A percentile compares a stretch with the other conserved stretches of the same genome.
Evolutionary conservation across 2,329 filamentous ascomycete species (phyloP).

Genomic region (Shiraia bambusicola): DNA sequence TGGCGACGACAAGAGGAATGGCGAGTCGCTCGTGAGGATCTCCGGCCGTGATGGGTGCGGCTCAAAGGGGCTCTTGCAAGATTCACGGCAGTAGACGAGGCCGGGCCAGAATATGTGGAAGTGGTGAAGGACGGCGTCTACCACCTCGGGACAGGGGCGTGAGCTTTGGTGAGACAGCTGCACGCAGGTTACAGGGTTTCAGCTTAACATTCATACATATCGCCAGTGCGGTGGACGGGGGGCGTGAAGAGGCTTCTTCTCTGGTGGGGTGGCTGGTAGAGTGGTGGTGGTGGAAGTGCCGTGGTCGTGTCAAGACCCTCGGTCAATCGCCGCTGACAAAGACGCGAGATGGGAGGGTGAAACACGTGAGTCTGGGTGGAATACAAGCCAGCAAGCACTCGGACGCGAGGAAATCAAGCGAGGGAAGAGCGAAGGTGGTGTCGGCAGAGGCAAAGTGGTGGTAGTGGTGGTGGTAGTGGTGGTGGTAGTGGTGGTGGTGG

Average conservation of each 20-base stretch:
- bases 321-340: slow-evolving; percentile 3
- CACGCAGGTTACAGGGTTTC: slow-evolving; percentile 4
- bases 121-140: slow-evolving; percentile 10
- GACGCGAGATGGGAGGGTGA: slow-evolving; percentile 2
- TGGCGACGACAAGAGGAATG: background rate
- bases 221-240: slow-evolving; percentile 7
- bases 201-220: slow-evolving; percentile 14
- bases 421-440: background rate
- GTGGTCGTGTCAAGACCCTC: slow-evolving; percentile 3
- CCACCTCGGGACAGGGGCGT: slow-evolving; percentile 12
- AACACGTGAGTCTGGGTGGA: background rate
- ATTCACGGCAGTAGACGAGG: slow-evolving; percentile 4
- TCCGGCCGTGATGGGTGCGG: background rate
- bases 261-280: background rate
- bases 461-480: background rate
- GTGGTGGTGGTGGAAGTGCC: slow-evolving; percentile 3
- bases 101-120: slow-evolving; percentile 5
- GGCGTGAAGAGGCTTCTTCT: slow-evolving; percentile 1
- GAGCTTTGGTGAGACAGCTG: slow-evolving; percentile 8
- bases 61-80: background rate
- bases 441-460: background rate
- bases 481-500: background rate
- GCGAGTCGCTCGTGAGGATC: background rate
- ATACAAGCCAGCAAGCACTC: background rate
- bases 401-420: background rate